These are phyloP conservation scores for Pseudogymnoascus verrucosus DNA, from an alignment of 2,329 filamentous ascomycete species.

Conservation along the genomic window DNA sequence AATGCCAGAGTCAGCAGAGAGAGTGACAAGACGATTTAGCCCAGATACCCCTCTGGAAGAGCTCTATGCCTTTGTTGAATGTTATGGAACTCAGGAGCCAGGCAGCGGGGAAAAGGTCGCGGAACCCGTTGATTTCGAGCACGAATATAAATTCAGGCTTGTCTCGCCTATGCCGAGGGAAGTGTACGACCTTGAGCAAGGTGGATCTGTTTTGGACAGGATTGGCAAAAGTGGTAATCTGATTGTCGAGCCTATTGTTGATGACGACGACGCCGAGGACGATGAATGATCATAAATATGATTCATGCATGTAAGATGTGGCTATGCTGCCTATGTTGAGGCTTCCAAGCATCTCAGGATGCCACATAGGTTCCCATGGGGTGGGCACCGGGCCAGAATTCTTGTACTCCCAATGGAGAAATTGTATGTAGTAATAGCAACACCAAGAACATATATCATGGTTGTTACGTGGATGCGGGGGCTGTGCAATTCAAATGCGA, in stretches of 20 bases:
- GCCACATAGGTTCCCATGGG: neutral
- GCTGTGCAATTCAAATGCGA: neutral
- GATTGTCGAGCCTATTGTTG: slow-evolving; percentile 67
- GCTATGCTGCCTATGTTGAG: neutral
- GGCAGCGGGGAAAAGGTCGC: slow-evolving; percentile 20
- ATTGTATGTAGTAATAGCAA: slow-evolving; percentile 3
- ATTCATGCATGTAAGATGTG: neutral
- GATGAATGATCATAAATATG: slow-evolving; percentile 7
- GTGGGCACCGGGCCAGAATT: neutral
- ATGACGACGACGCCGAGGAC: slow-evolving; percentile 15
- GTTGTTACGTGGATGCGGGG: slow-evolving; percentile 2
- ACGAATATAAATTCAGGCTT: slow-evolving; percentile 77
- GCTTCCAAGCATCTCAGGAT: neutral
- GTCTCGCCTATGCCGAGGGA: slow-evolving; percentile 78
- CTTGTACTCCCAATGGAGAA: neutral
- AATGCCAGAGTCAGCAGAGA: slow-evolving; percentile 56
- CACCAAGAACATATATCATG: neutral
- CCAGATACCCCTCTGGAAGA: slow-evolving; percentile 70
- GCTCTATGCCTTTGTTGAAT: slow-evolving; percentile 93
- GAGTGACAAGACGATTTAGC: slow-evolving; percentile 69
- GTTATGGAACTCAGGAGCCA: slow-evolving; percentile 41
- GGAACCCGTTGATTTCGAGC: slow-evolving; percentile 62
- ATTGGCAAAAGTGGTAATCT: slow-evolving; percentile 81
- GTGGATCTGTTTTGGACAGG: slow-evolving; percentile 58
- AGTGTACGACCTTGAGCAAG: slow-evolving; percentile 63